Conservation (phyloP, 2,329 filamentous ascomycete genomes). For the Penicillium sp. region DNA sequence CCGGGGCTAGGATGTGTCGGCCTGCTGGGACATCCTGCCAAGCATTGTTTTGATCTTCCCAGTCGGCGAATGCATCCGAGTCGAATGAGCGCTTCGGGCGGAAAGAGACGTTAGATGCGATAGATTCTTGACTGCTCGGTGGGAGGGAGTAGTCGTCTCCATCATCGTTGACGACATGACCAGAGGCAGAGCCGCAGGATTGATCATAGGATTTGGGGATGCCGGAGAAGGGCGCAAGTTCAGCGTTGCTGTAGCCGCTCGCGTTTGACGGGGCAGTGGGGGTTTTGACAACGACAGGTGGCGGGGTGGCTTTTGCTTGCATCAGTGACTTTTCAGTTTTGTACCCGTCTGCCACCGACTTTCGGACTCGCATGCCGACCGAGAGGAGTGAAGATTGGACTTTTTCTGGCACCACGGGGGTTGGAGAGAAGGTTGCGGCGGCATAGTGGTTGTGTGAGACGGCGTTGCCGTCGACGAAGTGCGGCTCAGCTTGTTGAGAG, state of each 20-base stretch:
- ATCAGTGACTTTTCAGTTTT: conserved; percentile 63
- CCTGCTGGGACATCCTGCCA: conserved; percentile 32
- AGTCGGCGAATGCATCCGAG: conserved; percentile 42
- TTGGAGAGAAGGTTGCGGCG: conserved; percentile 42
- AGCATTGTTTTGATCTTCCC: conserved; percentile 29
- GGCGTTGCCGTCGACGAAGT: conserved; percentile 13
- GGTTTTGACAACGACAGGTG: conserved; percentile 7
- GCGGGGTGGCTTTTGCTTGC: conserved; percentile 18
- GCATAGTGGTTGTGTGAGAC: conserved; percentile 47
- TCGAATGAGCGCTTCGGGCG: conserved; percentile 51
- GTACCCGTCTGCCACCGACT: conserved; percentile 91
- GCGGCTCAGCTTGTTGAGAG: conserved; percentile 16
- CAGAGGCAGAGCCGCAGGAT: conserved; percentile 18
- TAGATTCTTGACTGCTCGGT: conserved; percentile 46
- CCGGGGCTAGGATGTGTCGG: conserved; percentile 40
- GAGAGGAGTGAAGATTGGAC: conserved; percentile 83
- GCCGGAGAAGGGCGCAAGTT: conserved; percentile 80
- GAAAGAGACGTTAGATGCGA: conserved; percentile 26
- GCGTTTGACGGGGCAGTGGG: conserved; percentile 7
- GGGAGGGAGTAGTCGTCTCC: conserved; percentile 44
- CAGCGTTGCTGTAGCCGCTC: conserved; percentile 45
- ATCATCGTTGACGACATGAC: conserved; percentile 38
- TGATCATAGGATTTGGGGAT: conserved; percentile 64
- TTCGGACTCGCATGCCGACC: conserved; percentile 93
- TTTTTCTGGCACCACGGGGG: conserved; percentile 62